Conservation (phyloP, 176 grass and related monocot genomes). For the Areca catechu region DNA sequence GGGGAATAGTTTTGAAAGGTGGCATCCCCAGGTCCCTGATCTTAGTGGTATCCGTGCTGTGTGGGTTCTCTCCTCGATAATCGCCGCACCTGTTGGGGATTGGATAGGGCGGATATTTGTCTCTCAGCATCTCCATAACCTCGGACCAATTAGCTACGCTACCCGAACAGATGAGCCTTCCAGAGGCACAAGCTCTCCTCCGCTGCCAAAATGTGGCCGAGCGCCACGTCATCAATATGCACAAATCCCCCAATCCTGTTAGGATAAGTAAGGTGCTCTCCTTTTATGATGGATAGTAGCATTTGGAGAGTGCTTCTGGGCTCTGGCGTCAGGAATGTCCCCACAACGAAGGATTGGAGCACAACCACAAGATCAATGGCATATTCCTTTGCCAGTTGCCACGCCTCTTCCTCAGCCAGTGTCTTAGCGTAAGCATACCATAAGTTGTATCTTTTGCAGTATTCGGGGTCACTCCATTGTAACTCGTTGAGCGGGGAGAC, state of each 20-base stretch:
- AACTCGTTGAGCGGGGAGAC: constrained; percentile 51
- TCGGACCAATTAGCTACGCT: constrained; percentile 66
- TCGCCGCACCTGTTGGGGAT: constrained; percentile 45
- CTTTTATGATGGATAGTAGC: constrained; percentile 49
- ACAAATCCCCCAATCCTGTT: constrained; percentile 72
- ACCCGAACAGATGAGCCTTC: constrained; percentile 61
- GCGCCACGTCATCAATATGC: constrained; percentile 64
- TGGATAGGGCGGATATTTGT: constrained; percentile 48
- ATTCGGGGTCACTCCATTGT: constrained; percentile 66
- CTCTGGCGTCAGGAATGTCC: constrained; percentile 29
- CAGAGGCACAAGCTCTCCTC: constrained; percentile 47
- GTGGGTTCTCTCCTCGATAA: constrained; percentile 46
- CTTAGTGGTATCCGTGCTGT: constrained; percentile 63
- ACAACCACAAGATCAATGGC: constrained; percentile 60
- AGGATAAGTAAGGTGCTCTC: constrained; percentile 35
- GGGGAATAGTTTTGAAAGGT: constrained; percentile 27
- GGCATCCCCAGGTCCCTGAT: constrained; percentile 27
- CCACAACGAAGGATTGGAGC: constrained; percentile 77
- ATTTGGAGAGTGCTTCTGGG: constrained; percentile 46
- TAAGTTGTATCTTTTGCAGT: constrained; percentile 57
- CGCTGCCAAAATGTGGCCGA: constrained; percentile 64
- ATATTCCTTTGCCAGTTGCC: constrained; percentile 50
- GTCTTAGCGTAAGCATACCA: constrained; percentile 93
- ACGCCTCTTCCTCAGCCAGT: constrained; percentile 78
- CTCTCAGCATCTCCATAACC: constrained; percentile 38